A percentile compares a stretch with the other conserved stretches of the same genome.
These are phyloP conservation scores for Vitis hybrid DNA, from an alignment of 177 flowering plant genomes.

Conservation along the genomic window DNA sequence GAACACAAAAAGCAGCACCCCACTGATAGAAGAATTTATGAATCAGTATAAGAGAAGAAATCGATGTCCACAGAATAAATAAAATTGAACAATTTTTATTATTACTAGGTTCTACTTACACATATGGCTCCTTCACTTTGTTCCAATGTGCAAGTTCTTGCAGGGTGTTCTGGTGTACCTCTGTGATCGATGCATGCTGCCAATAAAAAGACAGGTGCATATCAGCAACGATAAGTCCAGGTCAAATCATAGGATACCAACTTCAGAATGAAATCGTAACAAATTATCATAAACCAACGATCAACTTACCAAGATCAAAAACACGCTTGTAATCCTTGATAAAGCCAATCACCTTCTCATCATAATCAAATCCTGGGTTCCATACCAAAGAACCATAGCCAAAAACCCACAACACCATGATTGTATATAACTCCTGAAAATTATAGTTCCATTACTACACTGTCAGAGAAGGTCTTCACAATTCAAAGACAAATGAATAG, in stretches of 20 bases:
- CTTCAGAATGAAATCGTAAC: no score
- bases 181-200: constrained; percentile 98
- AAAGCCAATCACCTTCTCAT: constrained; percentile 81
- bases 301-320: constrained; percentile 78
- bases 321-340: constrained; percentile 86
- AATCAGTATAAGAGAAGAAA: background rate
- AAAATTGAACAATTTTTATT: background rate
- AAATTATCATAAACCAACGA: background rate
- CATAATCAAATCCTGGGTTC: constrained; percentile 95
- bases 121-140: constrained; percentile 65
- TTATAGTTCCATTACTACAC: background rate
- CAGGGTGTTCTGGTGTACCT: constrained; percentile 94
- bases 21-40: constrained; percentile 45
- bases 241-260: background rate
- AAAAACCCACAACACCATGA: constrained; percentile 95
- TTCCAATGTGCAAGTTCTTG: constrained; percentile 93
- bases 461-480: no score
- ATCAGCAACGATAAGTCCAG: background rate
- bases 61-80: background rate
- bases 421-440: constrained; percentile 26
- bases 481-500: no score
- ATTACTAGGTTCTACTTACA: constrained; percentile 49
- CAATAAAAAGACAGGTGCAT: constrained; percentile 3
- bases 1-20: constrained; percentile 94
- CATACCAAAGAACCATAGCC: constrained; percentile 95